A percentile compares a stretch with the other conserved stretches of the same genome.
Evolutionary conservation across 495 filamentous ascomycete species (phyloP).

Genomic region (Oleoguttula mirabilis): DNA sequence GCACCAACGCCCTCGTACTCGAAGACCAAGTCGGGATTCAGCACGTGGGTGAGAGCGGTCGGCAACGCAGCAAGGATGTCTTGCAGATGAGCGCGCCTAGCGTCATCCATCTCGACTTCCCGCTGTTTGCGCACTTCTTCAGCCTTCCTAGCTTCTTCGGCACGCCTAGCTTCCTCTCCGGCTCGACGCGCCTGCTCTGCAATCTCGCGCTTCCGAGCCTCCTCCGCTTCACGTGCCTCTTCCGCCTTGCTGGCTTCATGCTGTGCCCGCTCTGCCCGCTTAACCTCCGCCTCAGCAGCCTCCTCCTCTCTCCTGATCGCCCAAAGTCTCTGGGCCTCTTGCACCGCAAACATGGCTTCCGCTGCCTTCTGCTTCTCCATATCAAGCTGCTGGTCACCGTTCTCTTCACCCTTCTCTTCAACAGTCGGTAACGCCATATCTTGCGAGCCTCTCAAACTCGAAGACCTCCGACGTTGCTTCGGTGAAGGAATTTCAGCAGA

Average conservation of each 20-base stretch:
- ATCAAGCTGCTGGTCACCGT: conserved; percentile 9
- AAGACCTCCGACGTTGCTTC: conserved; percentile 3
- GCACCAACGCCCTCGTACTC: not conserved
- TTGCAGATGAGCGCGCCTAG: conserved; percentile 4
- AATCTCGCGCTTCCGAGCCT: conserved; percentile 8
- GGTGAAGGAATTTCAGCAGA: not conserved
- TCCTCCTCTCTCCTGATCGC: conserved; percentile 22
- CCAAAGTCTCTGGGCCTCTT: conserved; percentile 10
- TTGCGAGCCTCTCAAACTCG: conserved; percentile 2
- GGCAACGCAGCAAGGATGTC: conserved; percentile 10
- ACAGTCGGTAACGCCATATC: conserved; percentile 9
- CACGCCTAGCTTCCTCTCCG: not conserved
- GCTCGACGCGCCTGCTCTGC: not conserved
- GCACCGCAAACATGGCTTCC: conserved; percentile 10
- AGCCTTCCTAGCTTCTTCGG: conserved; percentile 1
- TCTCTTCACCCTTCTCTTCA: conserved; percentile 14
- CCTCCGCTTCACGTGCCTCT: conserved; percentile 11
- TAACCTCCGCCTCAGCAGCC: conserved; percentile 19
- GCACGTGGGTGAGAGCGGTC: not conserved
- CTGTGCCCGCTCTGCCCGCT: conserved; percentile 9
- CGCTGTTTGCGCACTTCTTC: conserved; percentile 8
- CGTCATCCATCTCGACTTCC: conserved; percentile 11
- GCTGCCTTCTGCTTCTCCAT: conserved; percentile 16
- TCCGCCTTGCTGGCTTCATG: conserved; percentile 8
- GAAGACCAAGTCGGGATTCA: conserved; percentile 8